phyloP scores from a whole-genome alignment of 306 rosid genomes.

The Vigna trinervia region DNA sequence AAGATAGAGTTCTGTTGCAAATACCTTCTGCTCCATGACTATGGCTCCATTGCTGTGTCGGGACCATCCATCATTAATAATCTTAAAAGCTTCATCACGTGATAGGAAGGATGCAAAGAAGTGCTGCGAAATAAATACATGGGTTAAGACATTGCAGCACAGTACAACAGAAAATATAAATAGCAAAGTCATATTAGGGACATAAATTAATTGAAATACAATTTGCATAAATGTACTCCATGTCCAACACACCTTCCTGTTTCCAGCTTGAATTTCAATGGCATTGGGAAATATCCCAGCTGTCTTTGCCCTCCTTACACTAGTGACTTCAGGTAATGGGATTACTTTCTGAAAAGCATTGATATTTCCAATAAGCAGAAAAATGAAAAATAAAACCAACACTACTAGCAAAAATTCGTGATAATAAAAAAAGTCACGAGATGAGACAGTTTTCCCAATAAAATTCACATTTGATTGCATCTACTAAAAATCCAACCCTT shows the following conservation, averaged over 20 bases:
- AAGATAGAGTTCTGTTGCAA: conserved; percentile 29
- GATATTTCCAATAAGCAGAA: conserved; percentile 25
- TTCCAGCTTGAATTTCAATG: conserved; percentile 76
- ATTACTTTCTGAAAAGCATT: conserved; percentile 76
- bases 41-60: conserved; percentile 58
- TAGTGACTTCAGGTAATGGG: conserved; percentile 77
- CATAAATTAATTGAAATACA: conserved; percentile 38
- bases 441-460: conserved; percentile 17
- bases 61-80: conserved; percentile 84
- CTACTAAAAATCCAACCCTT: conserved; percentile 22
- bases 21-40: conserved; percentile 65
- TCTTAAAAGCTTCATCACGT: conserved; percentile 91
- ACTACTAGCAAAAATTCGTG: conserved; percentile 1
- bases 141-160: conserved; percentile 44
- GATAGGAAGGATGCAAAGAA: conserved; percentile 93
- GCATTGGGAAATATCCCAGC: conserved; percentile 98
- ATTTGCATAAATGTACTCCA: conserved; percentile 30
- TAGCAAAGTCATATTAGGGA: conserved; percentile 16
- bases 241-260: conserved; percentile 68
- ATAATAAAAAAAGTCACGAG: conserved; percentile 27
- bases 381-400: conserved; percentile 35
- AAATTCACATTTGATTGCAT: conserved; percentile 26
- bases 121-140: conserved; percentile 63
- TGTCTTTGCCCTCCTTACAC: conserved; percentile 87
- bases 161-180: conserved; percentile 35